Conservation (phyloP, 2,329 filamentous ascomycete genomes). For the Eutypella sp. region DNA sequence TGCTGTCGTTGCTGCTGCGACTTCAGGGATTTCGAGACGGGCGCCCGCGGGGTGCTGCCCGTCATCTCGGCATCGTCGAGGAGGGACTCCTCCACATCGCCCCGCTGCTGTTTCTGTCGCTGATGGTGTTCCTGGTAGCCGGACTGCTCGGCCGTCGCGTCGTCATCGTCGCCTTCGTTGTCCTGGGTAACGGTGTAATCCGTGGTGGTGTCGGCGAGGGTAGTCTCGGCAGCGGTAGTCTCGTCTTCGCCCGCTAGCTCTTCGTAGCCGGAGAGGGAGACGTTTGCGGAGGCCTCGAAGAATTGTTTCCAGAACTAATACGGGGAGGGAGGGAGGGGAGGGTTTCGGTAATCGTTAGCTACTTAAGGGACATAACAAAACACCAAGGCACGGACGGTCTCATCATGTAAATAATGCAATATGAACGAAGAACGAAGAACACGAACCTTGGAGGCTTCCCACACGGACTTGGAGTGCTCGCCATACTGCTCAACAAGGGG, state of each 20-base stretch:
- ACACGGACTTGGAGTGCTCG: constrained; percentile 87
- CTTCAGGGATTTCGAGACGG: constrained; percentile 43
- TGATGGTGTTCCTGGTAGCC: constrained; percentile 29
- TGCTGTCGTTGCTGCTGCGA: constrained; percentile 40
- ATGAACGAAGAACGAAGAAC: background rate
- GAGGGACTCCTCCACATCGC: constrained; percentile 56
- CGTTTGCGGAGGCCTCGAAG: constrained; percentile 96
- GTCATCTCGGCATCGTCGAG: constrained; percentile 60
- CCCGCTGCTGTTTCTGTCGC: constrained; percentile 18
- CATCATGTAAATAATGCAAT: background rate
- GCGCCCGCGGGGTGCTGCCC: constrained; percentile 63
- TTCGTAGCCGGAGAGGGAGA: constrained; percentile 92
- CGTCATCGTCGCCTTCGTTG: constrained; percentile 28
- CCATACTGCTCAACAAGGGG: constrained; percentile 94
- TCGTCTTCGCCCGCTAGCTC: constrained; percentile 66
- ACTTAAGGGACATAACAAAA: too few species aligned
- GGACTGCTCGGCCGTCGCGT: constrained; percentile 29
- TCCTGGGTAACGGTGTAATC: constrained; percentile 27
- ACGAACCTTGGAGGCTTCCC: constrained; percentile 87
- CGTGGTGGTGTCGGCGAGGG: constrained; percentile 49
- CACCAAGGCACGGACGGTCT: background rate
- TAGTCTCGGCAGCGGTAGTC: constrained; percentile 44
- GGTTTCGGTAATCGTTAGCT: too few species aligned
- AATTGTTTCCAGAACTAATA: constrained; percentile 97
- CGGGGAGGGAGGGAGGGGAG: constrained; percentile 1